These are phyloP conservation scores for Piromyces finnis DNA, from an alignment of 192 early-diverging fungal species.

Conservation along the genomic window DNA sequence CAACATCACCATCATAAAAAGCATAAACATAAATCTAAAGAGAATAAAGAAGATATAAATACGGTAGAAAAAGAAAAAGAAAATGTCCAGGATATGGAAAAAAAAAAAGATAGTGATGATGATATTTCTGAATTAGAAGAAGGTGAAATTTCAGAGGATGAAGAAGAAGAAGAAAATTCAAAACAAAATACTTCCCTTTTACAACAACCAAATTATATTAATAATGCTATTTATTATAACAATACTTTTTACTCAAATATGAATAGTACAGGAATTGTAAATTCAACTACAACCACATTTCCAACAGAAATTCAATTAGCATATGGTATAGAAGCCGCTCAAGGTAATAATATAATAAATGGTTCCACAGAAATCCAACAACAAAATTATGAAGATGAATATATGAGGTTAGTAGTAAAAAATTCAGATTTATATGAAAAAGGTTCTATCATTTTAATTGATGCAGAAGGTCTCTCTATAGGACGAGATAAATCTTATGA, in stretches of 20 bases:
- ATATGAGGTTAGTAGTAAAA: not conserved
- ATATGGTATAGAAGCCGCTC: not conserved
- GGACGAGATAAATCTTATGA: conserved; percentile 39
- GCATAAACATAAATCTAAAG: not conserved
- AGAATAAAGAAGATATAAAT: not conserved
- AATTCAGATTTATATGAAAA: not conserved
- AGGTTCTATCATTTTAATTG: conserved; percentile 28
- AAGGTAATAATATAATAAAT: too few relatives aligned
- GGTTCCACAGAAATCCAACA: not conserved
- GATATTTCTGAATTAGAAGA: not conserved
- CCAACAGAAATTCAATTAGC: not conserved
- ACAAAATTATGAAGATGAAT: not conserved
- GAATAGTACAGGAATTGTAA: not conserved
- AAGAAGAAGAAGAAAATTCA: not conserved
- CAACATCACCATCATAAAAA: not conserved
- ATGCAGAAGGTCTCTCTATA: conserved; percentile 27
- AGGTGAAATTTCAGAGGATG: not conserved
- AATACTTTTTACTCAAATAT: too few relatives aligned
- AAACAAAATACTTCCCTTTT: not conserved
- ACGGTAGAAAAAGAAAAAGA: not conserved
- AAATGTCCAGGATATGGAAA: not conserved
- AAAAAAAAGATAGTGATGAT: not conserved
- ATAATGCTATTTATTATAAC: too few relatives aligned
- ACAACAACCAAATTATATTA: not conserved
- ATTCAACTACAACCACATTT: not conserved